A percentile compares a stretch with the other conserved stretches of the same genome.
phyloP scores from a whole-genome alignment of 225 moss, liverwort and hornwort genomes.

The Sphagnum contortum region DNA sequence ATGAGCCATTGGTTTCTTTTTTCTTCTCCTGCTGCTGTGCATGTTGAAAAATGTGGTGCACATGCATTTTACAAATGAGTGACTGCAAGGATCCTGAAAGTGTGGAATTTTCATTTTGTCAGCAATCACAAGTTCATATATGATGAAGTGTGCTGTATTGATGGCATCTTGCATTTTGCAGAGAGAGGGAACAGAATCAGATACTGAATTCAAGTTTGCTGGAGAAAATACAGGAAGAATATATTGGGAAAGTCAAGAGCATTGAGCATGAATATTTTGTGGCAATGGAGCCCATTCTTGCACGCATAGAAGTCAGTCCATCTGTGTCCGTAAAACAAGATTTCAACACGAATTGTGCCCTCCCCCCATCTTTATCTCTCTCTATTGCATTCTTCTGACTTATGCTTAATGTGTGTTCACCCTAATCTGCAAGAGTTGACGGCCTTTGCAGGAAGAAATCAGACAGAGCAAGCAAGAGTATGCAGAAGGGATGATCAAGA shows the following conservation, averaged over 20 bases:
- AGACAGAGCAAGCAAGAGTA: constrained; percentile 18
- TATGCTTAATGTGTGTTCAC: too few relatives aligned
- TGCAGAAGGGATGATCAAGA: constrained; percentile 17
- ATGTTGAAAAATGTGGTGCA: too few relatives aligned
- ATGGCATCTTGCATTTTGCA: constrained; percentile 8
- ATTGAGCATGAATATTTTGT: constrained; percentile 69
- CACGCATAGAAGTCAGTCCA: constrained; percentile 57
- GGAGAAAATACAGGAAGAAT: constrained; percentile 31
- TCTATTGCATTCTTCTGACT: too few relatives aligned
- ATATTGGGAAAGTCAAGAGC: constrained; percentile 42
- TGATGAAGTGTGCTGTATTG: too few relatives aligned
- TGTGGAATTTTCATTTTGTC: too few relatives aligned
- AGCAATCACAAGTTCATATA: too few relatives aligned
- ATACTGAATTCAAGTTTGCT: constrained; percentile 54
- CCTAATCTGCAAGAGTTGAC: background rate
- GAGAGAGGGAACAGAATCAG: constrained; percentile 54
- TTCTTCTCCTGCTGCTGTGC: too few relatives aligned
- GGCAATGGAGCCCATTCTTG: constrained; percentile 65
- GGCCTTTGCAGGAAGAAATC: constrained; percentile 34
- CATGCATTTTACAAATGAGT: too few relatives aligned
- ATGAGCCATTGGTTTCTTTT: too few relatives aligned
- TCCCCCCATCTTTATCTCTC: too few relatives aligned
- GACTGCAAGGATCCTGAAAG: too few relatives aligned
- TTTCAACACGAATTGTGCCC: too few relatives aligned
- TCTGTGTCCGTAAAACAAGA: background rate